Evolutionary conservation across 495 filamentous ascomycete species (phyloP).

Genomic region (Neurospora tetraspora): DNA sequence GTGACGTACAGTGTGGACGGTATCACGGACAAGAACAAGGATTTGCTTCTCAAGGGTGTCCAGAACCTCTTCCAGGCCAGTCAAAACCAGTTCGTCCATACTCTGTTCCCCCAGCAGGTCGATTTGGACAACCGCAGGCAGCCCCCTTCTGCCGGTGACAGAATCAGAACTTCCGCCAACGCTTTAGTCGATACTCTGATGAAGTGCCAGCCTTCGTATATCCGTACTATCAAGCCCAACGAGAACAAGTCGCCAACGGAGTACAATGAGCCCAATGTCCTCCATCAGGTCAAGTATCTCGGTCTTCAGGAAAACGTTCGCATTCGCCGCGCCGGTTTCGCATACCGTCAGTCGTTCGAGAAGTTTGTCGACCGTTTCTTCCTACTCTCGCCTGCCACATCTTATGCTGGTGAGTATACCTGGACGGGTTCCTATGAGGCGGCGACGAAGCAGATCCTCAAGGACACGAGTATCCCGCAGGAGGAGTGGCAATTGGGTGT

Average conservation of each 20-base stretch:
- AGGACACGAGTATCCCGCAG: conserved; percentile 85
- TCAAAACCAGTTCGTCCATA: conserved; percentile 74
- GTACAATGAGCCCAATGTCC: conserved; percentile 81
- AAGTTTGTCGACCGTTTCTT: conserved; percentile 98
- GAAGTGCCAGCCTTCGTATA: conserved; percentile 95
- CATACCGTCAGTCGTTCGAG: conserved; percentile 94
- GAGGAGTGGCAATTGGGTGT: conserved; percentile 98
- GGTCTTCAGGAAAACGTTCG: conserved; percentile 98
- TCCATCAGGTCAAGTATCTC: conserved; percentile 99
- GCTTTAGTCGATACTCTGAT: conserved; percentile 90
- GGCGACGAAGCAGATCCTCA: conserved; percentile 88
- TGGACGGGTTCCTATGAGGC: conserved; percentile 81
- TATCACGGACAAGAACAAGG: conserved; percentile 99
- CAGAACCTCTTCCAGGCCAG: conserved; percentile 79
- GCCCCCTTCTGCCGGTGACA: conserved; percentile 91
- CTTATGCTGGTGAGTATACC: conserved; percentile 93
- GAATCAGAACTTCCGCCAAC: conserved; percentile 94
- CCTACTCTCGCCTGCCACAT: conserved; percentile 85
- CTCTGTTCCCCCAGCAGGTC: conserved; percentile 83
- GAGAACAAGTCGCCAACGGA: conserved; percentile 93
- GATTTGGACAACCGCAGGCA: conserved; percentile 92
- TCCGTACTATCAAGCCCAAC: conserved; percentile 98
- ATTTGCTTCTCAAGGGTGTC: conserved; percentile 89
- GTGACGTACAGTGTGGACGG: conserved; percentile 91
- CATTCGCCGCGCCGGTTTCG: conserved; percentile 92